Base-by-base conservation (phyloP, 2,329 filamentous ascomycete genomes). In the Piedraia hortae region DNA sequence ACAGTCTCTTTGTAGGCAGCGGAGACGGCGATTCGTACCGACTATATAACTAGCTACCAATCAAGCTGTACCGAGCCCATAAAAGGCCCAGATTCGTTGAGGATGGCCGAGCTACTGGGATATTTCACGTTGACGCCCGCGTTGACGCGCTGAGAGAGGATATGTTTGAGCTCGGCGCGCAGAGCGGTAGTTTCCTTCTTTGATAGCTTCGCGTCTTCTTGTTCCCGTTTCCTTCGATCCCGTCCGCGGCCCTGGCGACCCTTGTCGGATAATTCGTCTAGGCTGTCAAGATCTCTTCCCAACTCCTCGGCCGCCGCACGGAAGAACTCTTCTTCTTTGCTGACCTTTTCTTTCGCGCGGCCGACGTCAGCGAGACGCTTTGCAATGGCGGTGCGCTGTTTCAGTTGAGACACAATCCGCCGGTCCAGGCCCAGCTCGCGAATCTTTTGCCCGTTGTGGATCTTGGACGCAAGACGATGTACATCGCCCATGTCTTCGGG, bases 401-500 rank as follows among this genome's bases (percentile, higher is more conserved):
- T 75, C 3, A 97, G 54, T 3, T 72, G 62, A 1, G 60, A 52
- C 1, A 82, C 67, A 5, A 91, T 56, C 17, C 70, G 70, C 4
- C 74, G 62, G 44, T 97, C 77, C 10, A 91, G 54, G 30, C 85
- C 73, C 2, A 93, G 53, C 1, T 72, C 78, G 36, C 66, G 66
- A 24, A 90, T 75, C 32, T 71, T 64, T 36, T 68, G 66, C 8
- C 56, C 53, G 23, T 44, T 42, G 43, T 93, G 85, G 0, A 97
- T 74, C 43, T 91, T 90, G 14, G 69, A 68, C 1, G 88, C 68
- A 1, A 97, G 59, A 10, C 82, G 60, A 5, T 75, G 61, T 3
- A 82, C 82, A 1, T 77, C 73, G 2, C 66, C 59, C 2, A 89
- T 77, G 49, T 97, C 85, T 27, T 93, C 82, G 0, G 85, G 82